These are phyloP conservation scores for Neoscytalidium dimidiatum DNA, from an alignment of 2,329 filamentous ascomycete genomes.

Conservation along the genomic window DNA sequence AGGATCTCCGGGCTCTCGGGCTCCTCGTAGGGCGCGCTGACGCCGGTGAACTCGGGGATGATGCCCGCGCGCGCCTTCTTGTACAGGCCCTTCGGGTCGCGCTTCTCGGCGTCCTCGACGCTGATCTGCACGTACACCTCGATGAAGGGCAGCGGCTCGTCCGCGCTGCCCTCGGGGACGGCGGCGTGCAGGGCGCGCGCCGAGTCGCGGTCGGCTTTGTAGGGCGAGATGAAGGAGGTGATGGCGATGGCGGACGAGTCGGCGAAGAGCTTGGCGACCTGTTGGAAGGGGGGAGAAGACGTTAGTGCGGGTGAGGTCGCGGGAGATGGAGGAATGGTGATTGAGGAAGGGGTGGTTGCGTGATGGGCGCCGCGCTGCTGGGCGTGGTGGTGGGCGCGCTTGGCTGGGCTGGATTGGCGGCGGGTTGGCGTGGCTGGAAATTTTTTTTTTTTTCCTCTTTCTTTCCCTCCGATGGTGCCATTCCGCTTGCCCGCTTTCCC, in stretches of 20 bases:
- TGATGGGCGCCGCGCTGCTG: background rate
- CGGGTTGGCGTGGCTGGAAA: background rate
- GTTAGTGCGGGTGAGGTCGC: background rate
- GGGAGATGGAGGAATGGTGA: background rate
- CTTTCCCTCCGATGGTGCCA: background rate
- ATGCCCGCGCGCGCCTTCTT: conserved; percentile 93
- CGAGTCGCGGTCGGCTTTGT: conserved; percentile 79
- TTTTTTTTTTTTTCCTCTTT: background rate
- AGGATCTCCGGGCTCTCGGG: conserved; percentile 84
- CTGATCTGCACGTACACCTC: conserved; percentile 94
- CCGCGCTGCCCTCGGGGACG: conserved; percentile 49
- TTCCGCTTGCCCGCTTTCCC: background rate
- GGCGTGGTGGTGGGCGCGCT: background rate
- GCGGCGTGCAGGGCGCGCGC: conserved; percentile 78
- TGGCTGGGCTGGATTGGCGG: background rate
- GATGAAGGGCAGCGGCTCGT: conserved; percentile 75
- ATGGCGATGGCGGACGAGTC: conserved; percentile 85
- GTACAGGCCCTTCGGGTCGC: conserved; percentile 96
- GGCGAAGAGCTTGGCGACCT: conserved; percentile 94
- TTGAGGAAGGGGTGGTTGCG: background rate
- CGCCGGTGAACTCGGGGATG: conserved; percentile 97
- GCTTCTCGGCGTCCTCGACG: conserved; percentile 87
- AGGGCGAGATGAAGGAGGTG: conserved; percentile 96
- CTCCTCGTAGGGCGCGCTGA: conserved; percentile 92
- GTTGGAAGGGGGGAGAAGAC: background rate